Conservation (phyloP, 352 stramenopile species). For the Phytophthora sojae region DNA sequence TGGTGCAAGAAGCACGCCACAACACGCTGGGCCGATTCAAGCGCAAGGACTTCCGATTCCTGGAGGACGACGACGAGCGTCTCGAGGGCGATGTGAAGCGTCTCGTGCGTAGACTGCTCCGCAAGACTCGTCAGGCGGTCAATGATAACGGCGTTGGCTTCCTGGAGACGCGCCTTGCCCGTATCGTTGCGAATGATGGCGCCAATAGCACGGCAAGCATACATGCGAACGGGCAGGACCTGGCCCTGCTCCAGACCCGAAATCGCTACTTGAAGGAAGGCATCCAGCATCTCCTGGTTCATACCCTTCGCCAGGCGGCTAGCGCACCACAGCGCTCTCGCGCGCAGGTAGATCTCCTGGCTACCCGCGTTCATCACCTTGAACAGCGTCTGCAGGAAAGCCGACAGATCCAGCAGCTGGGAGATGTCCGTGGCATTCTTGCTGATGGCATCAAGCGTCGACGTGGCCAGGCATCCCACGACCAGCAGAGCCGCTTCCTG, state of each 20-base stretch:
- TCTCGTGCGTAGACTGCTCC: conserved; percentile 69
- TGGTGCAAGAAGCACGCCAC: conserved; percentile 71
- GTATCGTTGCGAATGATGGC: conserved; percentile 70
- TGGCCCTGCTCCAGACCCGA: conserved; percentile 76
- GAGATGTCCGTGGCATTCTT: conserved; percentile 59
- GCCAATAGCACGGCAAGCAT: conserved; percentile 79
- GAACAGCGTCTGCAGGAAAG: conserved; percentile 81
- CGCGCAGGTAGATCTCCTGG: conserved; percentile 80
- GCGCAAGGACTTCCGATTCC: conserved; percentile 47
- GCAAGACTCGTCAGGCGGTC: conserved; percentile 68
- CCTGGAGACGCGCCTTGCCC: conserved; percentile 64
- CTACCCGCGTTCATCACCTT: conserved; percentile 73
- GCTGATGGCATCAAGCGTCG: conserved; percentile 63
- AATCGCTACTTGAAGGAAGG: conserved; percentile 77
- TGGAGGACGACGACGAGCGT: conserved; percentile 80
- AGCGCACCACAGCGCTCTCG: conserved; percentile 83
- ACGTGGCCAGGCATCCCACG: conserved; percentile 66
- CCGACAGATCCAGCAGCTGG: conserved; percentile 60
- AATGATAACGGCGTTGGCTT: conserved; percentile 58
- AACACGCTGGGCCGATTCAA: conserved; percentile 53
- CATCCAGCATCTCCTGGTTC: conserved; percentile 73
- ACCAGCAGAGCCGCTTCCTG: conserved; percentile 82
- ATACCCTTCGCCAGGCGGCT: conserved; percentile 77
- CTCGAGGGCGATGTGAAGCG: conserved; percentile 80
- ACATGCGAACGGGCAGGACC: conserved; percentile 79